Evolutionary conservation across 1,284 basidiomycete genomes (phyloP).

Genomic region (Fomitiporia mediterranea): DNA sequence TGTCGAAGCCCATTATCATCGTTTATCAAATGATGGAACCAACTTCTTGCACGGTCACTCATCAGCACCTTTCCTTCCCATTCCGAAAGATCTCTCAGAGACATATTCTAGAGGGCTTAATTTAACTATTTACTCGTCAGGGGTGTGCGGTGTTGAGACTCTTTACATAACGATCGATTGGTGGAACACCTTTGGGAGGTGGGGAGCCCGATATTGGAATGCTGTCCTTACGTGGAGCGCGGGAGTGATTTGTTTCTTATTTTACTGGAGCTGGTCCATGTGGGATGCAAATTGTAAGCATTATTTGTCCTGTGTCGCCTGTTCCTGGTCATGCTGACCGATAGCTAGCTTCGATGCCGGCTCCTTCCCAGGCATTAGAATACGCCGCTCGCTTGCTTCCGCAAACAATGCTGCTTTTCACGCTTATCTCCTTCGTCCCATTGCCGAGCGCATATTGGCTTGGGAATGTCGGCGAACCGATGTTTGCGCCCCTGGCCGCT

Average conservation of each 20-base stretch:
- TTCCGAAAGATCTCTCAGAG: slow-evolving; percentile 20
- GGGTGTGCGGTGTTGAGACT: slow-evolving; percentile 38
- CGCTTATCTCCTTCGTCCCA: slow-evolving; percentile 51
- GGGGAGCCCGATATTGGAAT: slow-evolving; percentile 68
- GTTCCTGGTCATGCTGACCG: slow-evolving; percentile 15
- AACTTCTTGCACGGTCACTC: slow-evolving; percentile 70
- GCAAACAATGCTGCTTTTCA: slow-evolving; percentile 38
- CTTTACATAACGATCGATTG: slow-evolving; percentile 59
- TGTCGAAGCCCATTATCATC: slow-evolving; percentile 69
- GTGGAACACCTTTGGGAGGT: slow-evolving; percentile 63
- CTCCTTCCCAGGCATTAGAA: slow-evolving; percentile 43
- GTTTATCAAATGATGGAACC: slow-evolving; percentile 37
- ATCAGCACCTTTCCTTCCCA: slow-evolving; percentile 57
- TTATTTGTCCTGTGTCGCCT: background rate
- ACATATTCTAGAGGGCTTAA: slow-evolving; percentile 37
- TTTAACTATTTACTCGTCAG: slow-evolving; percentile 55
- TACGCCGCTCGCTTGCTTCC: slow-evolving; percentile 41
- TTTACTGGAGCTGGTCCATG: slow-evolving; percentile 48
- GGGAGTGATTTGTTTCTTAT: slow-evolving; percentile 53
- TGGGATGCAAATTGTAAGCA: slow-evolving; percentile 32
- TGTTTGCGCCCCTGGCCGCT: slow-evolving; percentile 50
- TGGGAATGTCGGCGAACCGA: slow-evolving; percentile 48
- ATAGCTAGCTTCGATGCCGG: slow-evolving; percentile 43
- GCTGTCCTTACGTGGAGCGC: slow-evolving; percentile 66
- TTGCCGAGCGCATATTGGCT: slow-evolving; percentile 50